Conservation (phyloP, 2,329 filamentous ascomycete genomes). For the Dactylonectria estremocensis region DNA sequence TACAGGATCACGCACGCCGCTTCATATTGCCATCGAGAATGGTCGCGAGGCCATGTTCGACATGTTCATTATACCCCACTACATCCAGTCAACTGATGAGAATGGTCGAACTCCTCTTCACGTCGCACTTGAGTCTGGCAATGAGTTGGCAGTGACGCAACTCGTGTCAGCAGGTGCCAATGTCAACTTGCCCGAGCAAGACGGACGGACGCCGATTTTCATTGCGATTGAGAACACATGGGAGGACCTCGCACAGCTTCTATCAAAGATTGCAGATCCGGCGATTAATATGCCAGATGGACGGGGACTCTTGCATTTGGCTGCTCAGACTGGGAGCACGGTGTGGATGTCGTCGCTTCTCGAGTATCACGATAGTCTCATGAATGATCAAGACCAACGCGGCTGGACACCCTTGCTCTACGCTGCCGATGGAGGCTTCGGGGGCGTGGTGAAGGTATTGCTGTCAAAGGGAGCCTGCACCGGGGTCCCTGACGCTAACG, state of each 20-base stretch:
- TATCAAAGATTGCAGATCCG: conserved; percentile 1
- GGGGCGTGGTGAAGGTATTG: neutral
- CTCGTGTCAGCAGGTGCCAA: neutral
- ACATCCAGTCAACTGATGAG: neutral
- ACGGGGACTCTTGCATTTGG: neutral
- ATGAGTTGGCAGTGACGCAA: neutral
- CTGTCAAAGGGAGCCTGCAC: neutral
- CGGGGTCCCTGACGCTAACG: neutral
- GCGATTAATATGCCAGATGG: neutral
- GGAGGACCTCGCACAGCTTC: neutral
- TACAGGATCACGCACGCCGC: neutral
- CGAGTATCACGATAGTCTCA: neutral
- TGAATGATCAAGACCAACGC: neutral
- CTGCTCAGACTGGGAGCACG: conserved; percentile 8
- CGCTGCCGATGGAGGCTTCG: neutral
- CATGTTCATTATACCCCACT: neutral
- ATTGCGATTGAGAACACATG: conserved; percentile 7
- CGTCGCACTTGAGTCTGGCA: neutral
- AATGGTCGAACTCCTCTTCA: neutral
- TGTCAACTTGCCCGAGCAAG: neutral
- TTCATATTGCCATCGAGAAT: neutral
- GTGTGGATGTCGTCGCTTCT: neutral
- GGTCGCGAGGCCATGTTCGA: neutral
- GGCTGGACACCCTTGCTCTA: neutral
- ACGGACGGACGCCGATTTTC: conserved; percentile 8